These are phyloP conservation scores for Calycina herbarum DNA, from an alignment of 2,329 filamentous ascomycete genomes.

Conservation along the genomic window DNA sequence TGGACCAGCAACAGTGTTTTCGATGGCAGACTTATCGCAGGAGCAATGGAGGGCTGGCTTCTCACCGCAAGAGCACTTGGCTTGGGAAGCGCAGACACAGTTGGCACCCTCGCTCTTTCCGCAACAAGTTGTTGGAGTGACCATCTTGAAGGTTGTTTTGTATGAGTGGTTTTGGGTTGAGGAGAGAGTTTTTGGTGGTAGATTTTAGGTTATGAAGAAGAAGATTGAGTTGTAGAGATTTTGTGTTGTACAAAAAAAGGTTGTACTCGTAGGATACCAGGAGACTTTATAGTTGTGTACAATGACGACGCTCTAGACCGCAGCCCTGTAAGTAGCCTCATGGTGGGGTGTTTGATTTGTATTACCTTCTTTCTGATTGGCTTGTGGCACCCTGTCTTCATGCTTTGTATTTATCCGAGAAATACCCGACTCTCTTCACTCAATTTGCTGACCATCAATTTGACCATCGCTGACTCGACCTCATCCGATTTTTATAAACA, in stretches of 20 bases:
- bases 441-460: not conserved
- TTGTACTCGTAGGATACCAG: too few species aligned
- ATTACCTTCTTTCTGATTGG: constrained; percentile 5
- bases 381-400: not conserved
- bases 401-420: not conserved
- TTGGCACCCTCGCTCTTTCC: constrained; percentile 31
- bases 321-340: constrained; percentile 1
- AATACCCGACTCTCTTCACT: not conserved
- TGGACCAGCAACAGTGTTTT: constrained; percentile 73
- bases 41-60: constrained; percentile 82
- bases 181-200: not conserved
- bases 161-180: not conserved
- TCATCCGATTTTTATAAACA: not conserved
- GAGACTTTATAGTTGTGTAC: not conserved
- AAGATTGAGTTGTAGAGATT: not conserved
- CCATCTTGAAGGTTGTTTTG: constrained; percentile 27
- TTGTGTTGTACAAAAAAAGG: not conserved
- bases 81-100: constrained; percentile 55
- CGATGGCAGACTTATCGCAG: constrained; percentile 72
- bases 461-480: not conserved
- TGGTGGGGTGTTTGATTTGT: constrained; percentile 3
- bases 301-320: not conserved
- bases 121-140: constrained; percentile 36
- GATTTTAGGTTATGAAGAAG: not conserved
- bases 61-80: constrained; percentile 86